Conservation (phyloP, 2,329 filamentous ascomycete genomes). For the Paramyrothecium roridum region DNA sequence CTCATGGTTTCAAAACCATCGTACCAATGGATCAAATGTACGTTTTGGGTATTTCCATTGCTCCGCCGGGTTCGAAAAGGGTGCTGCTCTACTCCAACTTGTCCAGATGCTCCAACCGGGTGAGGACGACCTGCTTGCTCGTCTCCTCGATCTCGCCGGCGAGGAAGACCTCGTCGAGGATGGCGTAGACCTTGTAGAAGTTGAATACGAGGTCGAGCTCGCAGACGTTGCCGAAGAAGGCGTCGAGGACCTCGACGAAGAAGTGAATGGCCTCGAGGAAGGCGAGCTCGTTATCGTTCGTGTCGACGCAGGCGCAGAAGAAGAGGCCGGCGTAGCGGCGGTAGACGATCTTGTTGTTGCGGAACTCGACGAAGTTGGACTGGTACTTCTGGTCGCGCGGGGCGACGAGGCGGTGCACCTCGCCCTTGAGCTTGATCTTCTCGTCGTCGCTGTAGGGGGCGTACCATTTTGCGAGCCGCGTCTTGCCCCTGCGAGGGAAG, state of each 20-base stretch:
- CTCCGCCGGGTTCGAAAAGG: background rate
- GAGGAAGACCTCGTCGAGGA: conserved; percentile 95
- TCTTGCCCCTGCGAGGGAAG: conserved; percentile 74
- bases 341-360: conserved; percentile 95
- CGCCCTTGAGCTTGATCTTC: conserved; percentile 98
- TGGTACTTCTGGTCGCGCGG: conserved; percentile 99
- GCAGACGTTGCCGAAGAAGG: conserved; percentile 98
- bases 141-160: conserved; percentile 99
- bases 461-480: conserved; percentile 98
- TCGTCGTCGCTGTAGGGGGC: conserved; percentile 97
- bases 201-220: conserved; percentile 89
- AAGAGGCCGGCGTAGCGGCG: conserved; percentile 95
- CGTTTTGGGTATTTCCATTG: background rate
- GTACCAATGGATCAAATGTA: background rate
- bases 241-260: conserved; percentile 97
- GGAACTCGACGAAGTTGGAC: conserved; percentile 97
- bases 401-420: conserved; percentile 96
- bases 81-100: conserved; percentile 81
- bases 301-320: conserved; percentile 99
- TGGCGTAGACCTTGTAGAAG: conserved; percentile 91
- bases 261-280: conserved; percentile 98
- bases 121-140: conserved; percentile 95
- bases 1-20: no score
- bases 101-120: conserved; percentile 89
- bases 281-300: conserved; percentile 96